These are phyloP conservation scores for Colletotrichum camelliae DNA, from an alignment of 2,329 filamentous ascomycete genomes.

Conservation along the genomic window DNA sequence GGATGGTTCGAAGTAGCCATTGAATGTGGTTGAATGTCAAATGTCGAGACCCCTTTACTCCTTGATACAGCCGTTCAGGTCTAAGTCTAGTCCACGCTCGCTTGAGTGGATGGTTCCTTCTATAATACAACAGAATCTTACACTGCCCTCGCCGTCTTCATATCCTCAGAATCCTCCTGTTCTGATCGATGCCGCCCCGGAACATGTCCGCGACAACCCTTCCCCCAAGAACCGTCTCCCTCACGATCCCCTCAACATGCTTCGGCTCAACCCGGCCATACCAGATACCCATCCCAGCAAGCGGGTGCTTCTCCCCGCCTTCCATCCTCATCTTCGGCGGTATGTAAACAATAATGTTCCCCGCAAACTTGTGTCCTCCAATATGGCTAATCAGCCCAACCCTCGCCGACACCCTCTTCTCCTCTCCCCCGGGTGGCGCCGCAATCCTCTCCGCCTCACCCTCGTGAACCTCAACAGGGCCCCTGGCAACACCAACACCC, in stretches of 20 bases:
- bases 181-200: slow-evolving; percentile 68
- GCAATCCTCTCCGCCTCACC: slow-evolving; percentile 18
- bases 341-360: slow-evolving; percentile 83
- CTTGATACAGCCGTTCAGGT: neutral
- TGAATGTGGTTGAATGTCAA: neutral
- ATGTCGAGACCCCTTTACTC: neutral
- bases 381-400: slow-evolving; percentile 80
- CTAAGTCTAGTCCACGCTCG: neutral
- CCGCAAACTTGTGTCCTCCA: slow-evolving; percentile 85
- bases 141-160: neutral
- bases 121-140: neutral
- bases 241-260: slow-evolving; percentile 78
- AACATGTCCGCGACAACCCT: slow-evolving; percentile 75
- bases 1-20: neutral
- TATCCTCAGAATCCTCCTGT: slow-evolving; percentile 58
- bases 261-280: slow-evolving; percentile 79
- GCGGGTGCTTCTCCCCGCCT: slow-evolving; percentile 54
- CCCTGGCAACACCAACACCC: slow-evolving; percentile 55
- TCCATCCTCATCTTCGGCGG: slow-evolving; percentile 56
- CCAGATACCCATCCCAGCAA: slow-evolving; percentile 79
- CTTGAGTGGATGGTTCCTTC: neutral
- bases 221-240: slow-evolving; percentile 72
- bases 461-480: slow-evolving; percentile 44
- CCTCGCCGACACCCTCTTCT: slow-evolving; percentile 50
- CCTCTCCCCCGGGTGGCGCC: neutral